Evolutionary conservation across 805 yeast genomes (phyloP).

Genomic region (Barnettozyma salicaria): DNA sequence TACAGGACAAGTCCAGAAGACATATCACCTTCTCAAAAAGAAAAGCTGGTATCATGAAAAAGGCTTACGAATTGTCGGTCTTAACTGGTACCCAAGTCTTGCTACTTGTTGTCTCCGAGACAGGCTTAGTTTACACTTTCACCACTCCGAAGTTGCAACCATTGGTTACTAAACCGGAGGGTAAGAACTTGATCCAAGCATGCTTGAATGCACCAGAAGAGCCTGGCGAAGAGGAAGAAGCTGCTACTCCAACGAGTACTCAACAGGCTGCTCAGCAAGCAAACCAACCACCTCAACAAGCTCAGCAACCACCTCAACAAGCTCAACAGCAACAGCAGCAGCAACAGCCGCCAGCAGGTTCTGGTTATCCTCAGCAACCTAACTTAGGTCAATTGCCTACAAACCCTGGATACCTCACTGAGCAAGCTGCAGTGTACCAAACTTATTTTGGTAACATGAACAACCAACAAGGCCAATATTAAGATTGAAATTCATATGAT

Average conservation of each 20-base stretch:
- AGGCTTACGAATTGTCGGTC: conserved; percentile 96
- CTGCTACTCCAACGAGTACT: conserved; percentile 31
- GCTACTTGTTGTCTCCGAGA: conserved; percentile 90
- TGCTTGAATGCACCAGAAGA: conserved; percentile 94
- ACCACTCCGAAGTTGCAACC: conserved; percentile 99
- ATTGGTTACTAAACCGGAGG: conserved; percentile 93
- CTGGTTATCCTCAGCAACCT: conserved; percentile 37
- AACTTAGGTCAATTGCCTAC: conserved; percentile 35
- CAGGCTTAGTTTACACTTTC: conserved; percentile 97
- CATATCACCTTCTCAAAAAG: conserved; percentile 97
- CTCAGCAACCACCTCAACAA: conserved; percentile 12
- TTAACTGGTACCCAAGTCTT: conserved; percentile 96
- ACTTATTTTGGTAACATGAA: conserved; percentile 56
- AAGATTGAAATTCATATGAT: too few relatives aligned
- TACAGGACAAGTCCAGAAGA: conserved; percentile 95
- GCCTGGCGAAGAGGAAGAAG: conserved; percentile 42
- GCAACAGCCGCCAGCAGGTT: conserved; percentile 24
- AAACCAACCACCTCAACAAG: conserved; percentile 19
- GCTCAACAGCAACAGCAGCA: conserved; percentile 19
- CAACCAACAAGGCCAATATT: conserved; percentile 52
- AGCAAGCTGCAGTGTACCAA: conserved; percentile 52
- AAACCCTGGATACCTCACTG: conserved; percentile 45
- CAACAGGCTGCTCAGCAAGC: conserved; percentile 25
- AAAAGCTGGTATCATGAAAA: conserved; percentile 98
- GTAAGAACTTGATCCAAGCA: conserved; percentile 93